Conservation (phyloP, 176 grass and related monocot genomes). For the Zoysia japonica region DNA sequence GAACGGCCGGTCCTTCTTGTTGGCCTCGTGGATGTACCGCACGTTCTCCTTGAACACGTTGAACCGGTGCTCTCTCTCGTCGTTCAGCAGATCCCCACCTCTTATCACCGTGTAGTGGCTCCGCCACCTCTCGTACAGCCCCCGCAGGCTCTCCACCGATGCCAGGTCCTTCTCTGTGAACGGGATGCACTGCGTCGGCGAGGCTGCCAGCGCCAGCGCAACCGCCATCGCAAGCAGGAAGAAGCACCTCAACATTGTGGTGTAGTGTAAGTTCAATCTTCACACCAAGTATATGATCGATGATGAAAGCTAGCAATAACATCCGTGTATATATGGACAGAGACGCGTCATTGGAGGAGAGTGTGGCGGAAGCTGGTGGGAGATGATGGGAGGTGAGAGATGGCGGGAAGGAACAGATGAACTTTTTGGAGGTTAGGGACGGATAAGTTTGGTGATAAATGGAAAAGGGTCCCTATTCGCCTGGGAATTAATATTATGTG, state of each 20-base stretch:
- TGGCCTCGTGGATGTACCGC: conserved; percentile 58
- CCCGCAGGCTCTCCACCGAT: conserved; percentile 56
- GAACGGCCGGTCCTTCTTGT: conserved; percentile 58
- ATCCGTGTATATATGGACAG: neutral
- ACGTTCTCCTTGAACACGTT: conserved; percentile 78
- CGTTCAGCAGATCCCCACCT: neutral
- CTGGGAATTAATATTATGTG: neutral
- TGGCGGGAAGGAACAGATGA: conserved; percentile 42
- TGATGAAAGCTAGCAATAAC: neutral
- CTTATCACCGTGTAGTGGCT: conserved; percentile 44
- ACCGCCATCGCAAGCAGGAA: neutral
- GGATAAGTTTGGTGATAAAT: conserved; percentile 15
- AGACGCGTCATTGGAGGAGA: neutral
- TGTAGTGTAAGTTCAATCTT: neutral
- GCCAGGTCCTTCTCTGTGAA: conserved; percentile 57
- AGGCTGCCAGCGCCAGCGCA: neutral
- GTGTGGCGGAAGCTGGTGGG: conserved; percentile 13
- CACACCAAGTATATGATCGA: neutral
- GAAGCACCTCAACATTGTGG: neutral
- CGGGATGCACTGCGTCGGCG: conserved; percentile 20
- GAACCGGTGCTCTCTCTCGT: conserved; percentile 36
- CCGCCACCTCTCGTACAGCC: conserved; percentile 65
- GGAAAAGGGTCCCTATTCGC: neutral
- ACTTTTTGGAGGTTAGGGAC: conserved; percentile 11
- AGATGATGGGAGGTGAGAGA: conserved; percentile 20